Base-by-base conservation (phyloP, 805 yeast genomes). In the Lachancea waltii region DNA sequence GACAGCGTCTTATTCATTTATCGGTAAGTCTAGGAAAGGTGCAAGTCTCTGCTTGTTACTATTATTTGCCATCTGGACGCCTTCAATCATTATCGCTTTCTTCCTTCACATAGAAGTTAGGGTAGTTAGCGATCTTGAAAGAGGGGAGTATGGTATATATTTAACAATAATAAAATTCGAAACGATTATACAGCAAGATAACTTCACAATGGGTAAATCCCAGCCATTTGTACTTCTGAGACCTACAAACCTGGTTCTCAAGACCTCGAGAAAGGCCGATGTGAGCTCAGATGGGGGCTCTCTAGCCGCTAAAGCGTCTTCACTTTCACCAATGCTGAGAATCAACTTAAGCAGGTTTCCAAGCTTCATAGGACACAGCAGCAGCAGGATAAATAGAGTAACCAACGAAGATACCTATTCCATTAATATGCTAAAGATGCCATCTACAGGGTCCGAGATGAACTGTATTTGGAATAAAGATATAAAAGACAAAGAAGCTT, bases 341-440 rank as follows among this genome's bases (percentile, higher is more conserved):
- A 47, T 57, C 7, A 54, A 50, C n/a, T 40, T 58, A 26, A 30
- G 44, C 20, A 53, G 50, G 34, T 53, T 59, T 30, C 63, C 64
- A 1, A 52, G 58, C 16, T 68, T 56, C 15, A 53, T 85, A 21
- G 98, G 98, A 3, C 95, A 89, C 63, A 72, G 66, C 46, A 60
- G 86, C 0, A 77, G 83, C 33, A 68, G 98, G 36, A 82, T 85
- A 42, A 85, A 79, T 55, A 68, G 97, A 41, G 48, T 72, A 25
- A 72, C 73, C 51, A 92, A 90, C 59, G 97, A 90, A 59, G 98
- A 90, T 62, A 67, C 76, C 31, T 82, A 75, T 59, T 73, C 75
- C 36, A 85, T 87, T 15, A 74, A 75, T 19, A 74, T 85, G 36
- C 51, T 85, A 26, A 62, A 67, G 11, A 53, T 76, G 19, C 77